Percentiles rank a stretch among this genome's conserved stretches.
Evolutionary conservation across 768 basidiomycete genomes (phyloP).

Genomic region (Lentinus tigrinus): DNA sequence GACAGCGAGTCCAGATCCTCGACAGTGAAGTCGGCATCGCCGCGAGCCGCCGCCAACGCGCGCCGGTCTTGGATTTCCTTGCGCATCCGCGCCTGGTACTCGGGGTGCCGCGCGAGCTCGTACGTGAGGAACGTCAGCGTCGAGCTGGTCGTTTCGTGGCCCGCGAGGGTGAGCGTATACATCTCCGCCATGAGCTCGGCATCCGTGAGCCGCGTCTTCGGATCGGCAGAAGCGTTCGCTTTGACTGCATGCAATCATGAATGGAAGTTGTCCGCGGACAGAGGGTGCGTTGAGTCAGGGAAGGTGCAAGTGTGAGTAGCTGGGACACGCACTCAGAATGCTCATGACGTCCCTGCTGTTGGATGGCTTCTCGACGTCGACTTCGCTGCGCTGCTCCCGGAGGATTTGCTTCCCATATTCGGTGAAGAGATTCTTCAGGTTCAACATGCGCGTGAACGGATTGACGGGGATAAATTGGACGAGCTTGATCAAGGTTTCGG

Average conservation of each 20-base stretch:
- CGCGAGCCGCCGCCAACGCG: neutral
- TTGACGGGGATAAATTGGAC: conserved; percentile 13
- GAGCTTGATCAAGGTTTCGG: conserved; percentile 4
- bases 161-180: conserved; percentile 15
- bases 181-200: conserved; percentile 21
- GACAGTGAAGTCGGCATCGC: conserved; percentile 12
- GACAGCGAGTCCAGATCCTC: conserved; percentile 12
- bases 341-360: conserved; percentile 21
- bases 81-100: conserved; percentile 13
- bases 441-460: conserved; percentile 9
- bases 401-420: conserved; percentile 10
- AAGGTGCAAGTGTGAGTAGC: neutral
- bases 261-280: no score
- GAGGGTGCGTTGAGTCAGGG: neutral
- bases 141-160: conserved; percentile 12
- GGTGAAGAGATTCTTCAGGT: conserved; percentile 4
- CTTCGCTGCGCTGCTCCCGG: conserved; percentile 4
- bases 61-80: conserved; percentile 10
- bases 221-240: conserved; percentile 17
- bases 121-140: conserved; percentile 8
- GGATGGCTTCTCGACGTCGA: conserved; percentile 3
- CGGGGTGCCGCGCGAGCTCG: conserved; percentile 10
- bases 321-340: conserved; percentile 9
- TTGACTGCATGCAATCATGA: conserved; percentile 3
- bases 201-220: conserved; percentile 8